Percentiles rank a stretch among this genome's conserved stretches.
phyloP scores from a whole-genome alignment of 306 rosid genomes.

The Luffa aegyptiaca region DNA sequence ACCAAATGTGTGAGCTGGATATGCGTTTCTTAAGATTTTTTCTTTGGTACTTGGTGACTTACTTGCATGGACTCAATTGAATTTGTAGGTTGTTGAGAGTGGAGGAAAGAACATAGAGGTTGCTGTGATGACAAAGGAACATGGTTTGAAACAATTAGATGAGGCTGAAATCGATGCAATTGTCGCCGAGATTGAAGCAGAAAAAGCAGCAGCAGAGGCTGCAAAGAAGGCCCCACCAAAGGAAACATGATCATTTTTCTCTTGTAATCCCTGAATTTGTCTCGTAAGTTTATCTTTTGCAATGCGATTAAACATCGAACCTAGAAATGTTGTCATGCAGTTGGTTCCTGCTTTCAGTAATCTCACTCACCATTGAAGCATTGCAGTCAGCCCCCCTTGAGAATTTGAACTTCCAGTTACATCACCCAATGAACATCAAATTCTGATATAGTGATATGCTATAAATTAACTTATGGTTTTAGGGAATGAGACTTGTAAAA shows the following conservation, averaged over 20 bases:
- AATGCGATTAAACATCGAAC: neutral
- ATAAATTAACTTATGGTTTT: neutral
- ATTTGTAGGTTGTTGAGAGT: slow-evolving; percentile 82
- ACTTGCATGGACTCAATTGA: slow-evolving; percentile 3
- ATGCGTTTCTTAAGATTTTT: neutral
- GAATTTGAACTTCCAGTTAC: neutral
- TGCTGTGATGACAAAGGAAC: slow-evolving; percentile 87
- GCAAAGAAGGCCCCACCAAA: slow-evolving; percentile 86
- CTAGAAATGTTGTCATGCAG: neutral
- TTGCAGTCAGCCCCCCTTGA: neutral
- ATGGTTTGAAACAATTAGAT: slow-evolving; percentile 79
- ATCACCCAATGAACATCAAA: neutral
- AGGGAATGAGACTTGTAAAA: neutral
- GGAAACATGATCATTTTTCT: slow-evolving; percentile 44
- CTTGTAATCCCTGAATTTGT: neutral
- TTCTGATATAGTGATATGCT: neutral
- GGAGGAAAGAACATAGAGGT: slow-evolving; percentile 99
- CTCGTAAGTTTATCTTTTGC: neutral
- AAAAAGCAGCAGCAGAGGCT: slow-evolving; percentile 97
- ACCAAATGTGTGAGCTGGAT: neutral
- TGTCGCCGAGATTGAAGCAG: slow-evolving; percentile 89
- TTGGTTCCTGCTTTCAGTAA: neutral
- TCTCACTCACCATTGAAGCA: neutral
- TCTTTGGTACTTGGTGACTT: neutral
- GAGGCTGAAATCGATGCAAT: slow-evolving; percentile 93